Evolutionary conservation across 2,329 filamentous ascomycete species (phyloP), one percentile per base, ranked within the genome.

Genomic region (Penicillium aurantiogriseum): DNA sequence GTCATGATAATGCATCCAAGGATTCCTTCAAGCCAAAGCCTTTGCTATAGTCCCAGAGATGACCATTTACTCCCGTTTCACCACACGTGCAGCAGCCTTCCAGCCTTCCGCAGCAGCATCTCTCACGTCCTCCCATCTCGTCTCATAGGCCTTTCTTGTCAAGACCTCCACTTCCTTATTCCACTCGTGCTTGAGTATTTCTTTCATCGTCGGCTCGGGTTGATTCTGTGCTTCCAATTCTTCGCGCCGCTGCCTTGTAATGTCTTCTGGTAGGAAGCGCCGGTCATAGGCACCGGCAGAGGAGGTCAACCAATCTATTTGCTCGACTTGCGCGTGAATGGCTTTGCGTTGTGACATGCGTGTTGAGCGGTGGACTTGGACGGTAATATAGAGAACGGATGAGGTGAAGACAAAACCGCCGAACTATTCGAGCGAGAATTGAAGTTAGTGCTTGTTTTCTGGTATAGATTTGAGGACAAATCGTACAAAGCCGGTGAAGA

Each of bases 321-420:
- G 64, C 23, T 73, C 70, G 21, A 74, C 72, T 64, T 80, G 75
- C 65, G 79, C 76, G 23, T 73, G 76, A 33, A 81, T 76, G n/a
- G 74, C 61, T 29, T 69, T 65, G 55, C 75, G 73, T 63, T 81
- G 79, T 46, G 77, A 69, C 31, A 74, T 65, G n/a, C 89, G 87
- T 71, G 84, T 88, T 61, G 84, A 84, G 66, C 87, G 84, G 76
- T 92, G 89, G 21, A 88, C 79, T 69, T 88, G 82, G 35, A 90
- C 77, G 48, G 87, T 85, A 54, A 92, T 80, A 75, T 91, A 92
- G 67, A 90, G 84, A 58, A 89, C 70, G 43, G 86, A 87, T 59
- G 90, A 84, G 48, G 89, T 92, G 59, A 93, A 80, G 63, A 89
- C 88, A 55, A 91, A 84, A 64, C 90, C 89, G 69, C 89, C 87